These are phyloP conservation scores for Monosporascus sp. DNA, from an alignment of 2,329 filamentous ascomycete species.

Conservation along the genomic window DNA sequence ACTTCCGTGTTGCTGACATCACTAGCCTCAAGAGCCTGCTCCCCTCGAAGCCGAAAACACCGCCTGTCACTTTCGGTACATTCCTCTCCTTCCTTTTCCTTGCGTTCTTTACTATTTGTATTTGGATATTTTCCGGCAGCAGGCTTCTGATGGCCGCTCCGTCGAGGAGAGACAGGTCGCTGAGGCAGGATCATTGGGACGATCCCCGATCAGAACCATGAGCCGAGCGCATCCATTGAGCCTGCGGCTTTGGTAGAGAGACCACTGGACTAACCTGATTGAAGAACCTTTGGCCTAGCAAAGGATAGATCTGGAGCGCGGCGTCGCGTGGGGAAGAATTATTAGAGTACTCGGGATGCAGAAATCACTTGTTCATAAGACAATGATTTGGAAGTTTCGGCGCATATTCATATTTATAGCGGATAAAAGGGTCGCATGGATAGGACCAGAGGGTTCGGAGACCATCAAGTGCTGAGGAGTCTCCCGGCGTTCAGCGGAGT, in stretches of 20 bases:
- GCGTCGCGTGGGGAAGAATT: neutral
- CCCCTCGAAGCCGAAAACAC: neutral
- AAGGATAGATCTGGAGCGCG: neutral
- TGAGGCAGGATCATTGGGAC: neutral
- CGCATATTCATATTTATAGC: conserved; percentile 7
- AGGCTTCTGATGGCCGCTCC: conserved; percentile 7
- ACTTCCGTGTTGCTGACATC: conserved; percentile 40
- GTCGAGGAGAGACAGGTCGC: neutral
- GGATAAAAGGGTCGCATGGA: conserved; percentile 18
- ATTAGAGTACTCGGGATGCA: neutral
- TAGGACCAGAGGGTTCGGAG: conserved; percentile 25
- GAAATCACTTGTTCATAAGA: conserved; percentile 1
- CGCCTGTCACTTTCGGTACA: conserved; percentile 1
- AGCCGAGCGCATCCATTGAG: neutral
- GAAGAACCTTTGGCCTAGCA: neutral
- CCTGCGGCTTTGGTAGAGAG: neutral
- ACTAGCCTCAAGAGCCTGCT: neutral
- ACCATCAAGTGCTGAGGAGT: conserved; percentile 55
- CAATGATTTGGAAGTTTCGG: conserved; percentile 6
- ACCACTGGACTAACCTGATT: neutral
- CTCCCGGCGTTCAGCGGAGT: conserved; percentile 32
- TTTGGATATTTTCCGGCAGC: conserved; percentile 11
- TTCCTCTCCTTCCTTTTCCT: conserved; percentile 13
- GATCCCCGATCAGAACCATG: neutral
- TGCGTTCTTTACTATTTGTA: conserved; percentile 9